A percentile compares a stretch with the other conserved stretches of the same genome.
phyloP scores from a whole-genome alignment of 805 yeast genomes.

The Clavispora santaluciae region DNA sequence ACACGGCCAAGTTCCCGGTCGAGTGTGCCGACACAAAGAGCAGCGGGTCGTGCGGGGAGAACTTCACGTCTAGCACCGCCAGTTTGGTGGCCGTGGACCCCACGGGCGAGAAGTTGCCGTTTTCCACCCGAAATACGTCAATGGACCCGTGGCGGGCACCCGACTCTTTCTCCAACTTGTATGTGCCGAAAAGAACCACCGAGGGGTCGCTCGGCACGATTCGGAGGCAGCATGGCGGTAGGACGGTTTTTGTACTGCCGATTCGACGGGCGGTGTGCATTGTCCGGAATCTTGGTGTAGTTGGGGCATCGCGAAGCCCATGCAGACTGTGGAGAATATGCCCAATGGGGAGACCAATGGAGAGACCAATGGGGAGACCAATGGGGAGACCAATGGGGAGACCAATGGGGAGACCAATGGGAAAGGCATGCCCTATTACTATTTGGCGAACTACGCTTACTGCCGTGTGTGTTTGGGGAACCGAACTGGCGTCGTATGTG shows the following conservation, averaged over 20 bases:
- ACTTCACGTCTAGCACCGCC: conserved; percentile 76
- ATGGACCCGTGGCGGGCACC: conserved; percentile 62
- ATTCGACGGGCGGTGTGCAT: conserved; percentile 1
- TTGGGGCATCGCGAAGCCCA: neutral
- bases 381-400: too few species aligned
- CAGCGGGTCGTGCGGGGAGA: conserved; percentile 49
- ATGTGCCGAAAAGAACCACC: conserved; percentile 69
- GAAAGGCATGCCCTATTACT: too few species aligned
- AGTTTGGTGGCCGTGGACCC: conserved; percentile 36
- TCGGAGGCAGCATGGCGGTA: conserved; percentile 83
- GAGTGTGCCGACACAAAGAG: conserved; percentile 68
- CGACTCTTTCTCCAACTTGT: conserved; percentile 55
- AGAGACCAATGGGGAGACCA: too few species aligned
- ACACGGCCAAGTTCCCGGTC: conserved; percentile 65
- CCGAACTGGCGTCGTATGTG: too few species aligned
- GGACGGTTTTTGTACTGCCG: conserved; percentile 33
- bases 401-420: too few species aligned
- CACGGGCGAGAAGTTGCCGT: conserved; percentile 9
- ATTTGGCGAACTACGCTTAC: too few species aligned
- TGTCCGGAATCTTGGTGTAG: too few species aligned
- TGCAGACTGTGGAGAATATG: neutral
- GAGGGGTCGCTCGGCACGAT: conserved; percentile 48
- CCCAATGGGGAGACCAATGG: too few species aligned
- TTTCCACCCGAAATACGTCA: conserved; percentile 34
- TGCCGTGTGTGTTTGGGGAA: too few species aligned